Evolutionary conservation across 257 asterid genomes (phyloP).

Genomic region (Phtheirospermum japonicum): DNA sequence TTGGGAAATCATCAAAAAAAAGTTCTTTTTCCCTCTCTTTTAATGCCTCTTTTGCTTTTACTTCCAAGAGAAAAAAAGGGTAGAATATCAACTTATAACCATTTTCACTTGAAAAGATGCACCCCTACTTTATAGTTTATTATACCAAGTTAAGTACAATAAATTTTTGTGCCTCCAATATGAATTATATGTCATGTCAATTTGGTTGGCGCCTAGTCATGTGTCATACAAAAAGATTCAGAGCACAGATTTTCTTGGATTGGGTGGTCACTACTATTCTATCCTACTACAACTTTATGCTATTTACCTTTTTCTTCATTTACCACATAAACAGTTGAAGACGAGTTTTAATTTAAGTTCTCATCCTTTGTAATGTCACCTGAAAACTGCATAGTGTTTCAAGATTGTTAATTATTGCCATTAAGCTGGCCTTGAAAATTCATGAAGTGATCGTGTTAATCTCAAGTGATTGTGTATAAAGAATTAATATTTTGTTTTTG

Average conservation of each 20-base stretch:
- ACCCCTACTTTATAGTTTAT: neutral
- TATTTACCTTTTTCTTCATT: conserved; percentile 12
- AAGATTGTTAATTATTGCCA: neutral
- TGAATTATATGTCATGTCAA: conserved; percentile 15
- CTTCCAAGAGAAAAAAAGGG: too few species aligned
- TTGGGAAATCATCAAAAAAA: too few species aligned
- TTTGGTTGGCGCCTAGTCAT: conserved; percentile 26
- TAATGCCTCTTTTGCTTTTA: too few species aligned
- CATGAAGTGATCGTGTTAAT: neutral
- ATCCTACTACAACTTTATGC: too few species aligned
- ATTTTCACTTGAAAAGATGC: neutral
- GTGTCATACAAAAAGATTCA: conserved; percentile 14
- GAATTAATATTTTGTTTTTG: too few species aligned
- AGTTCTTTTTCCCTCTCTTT: too few species aligned
- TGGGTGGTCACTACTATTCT: too few species aligned
- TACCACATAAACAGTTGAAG: neutral
- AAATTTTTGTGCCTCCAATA: neutral
- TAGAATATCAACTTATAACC: too few species aligned
- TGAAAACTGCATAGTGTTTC: conserved; percentile 13
- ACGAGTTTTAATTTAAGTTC: neutral
- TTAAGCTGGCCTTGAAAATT: neutral
- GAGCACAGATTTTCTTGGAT: conserved; percentile 31
- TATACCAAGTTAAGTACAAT: neutral
- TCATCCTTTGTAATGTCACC: conserved; percentile 7
- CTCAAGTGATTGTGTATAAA: too few species aligned